Evolutionary conservation across 2,329 filamentous ascomycete species (phyloP).

Genomic region (Aureobasidium sp.): DNA sequence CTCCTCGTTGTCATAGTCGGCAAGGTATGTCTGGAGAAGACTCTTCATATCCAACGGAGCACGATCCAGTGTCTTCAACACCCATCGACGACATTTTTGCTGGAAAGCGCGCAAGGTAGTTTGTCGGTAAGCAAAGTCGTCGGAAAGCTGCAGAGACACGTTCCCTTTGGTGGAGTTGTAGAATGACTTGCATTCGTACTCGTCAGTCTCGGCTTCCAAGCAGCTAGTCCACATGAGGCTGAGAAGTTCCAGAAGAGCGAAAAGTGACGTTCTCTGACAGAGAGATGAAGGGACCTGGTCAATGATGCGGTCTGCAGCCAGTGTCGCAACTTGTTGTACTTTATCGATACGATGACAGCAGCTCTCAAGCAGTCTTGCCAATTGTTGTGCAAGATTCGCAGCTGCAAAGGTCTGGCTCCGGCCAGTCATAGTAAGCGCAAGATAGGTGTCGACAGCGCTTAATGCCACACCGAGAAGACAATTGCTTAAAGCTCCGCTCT

Average conservation of each 20-base stretch:
- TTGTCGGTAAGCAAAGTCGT: constrained; percentile 78
- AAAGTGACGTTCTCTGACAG: constrained; percentile 83
- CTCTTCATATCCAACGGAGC: constrained; percentile 93
- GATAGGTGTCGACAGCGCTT: constrained; percentile 72
- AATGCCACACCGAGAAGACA: constrained; percentile 57
- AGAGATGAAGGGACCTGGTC: constrained; percentile 78
- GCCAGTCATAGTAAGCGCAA: constrained; percentile 66
- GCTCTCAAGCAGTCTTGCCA: constrained; percentile 74
- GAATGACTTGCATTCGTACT: constrained; percentile 78
- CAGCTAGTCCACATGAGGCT: constrained; percentile 95
- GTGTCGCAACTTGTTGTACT: constrained; percentile 79
- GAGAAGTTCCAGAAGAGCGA: constrained; percentile 83
- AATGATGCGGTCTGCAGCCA: constrained; percentile 80
- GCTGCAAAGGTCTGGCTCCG: constrained; percentile 75
- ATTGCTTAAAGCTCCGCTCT: constrained; percentile 52
- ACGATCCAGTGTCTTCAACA: constrained; percentile 70
- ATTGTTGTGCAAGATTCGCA: constrained; percentile 79
- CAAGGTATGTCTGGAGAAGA: constrained; percentile 89
- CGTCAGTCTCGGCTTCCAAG: constrained; percentile 86
- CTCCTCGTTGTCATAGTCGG: constrained; percentile 82
- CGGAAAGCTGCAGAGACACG: constrained; percentile 83
- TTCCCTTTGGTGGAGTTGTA: constrained; percentile 72
- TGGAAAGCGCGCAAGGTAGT: constrained; percentile 73
- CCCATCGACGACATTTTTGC: constrained; percentile 71
- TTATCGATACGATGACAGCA: constrained; percentile 92